These are phyloP conservation scores for Xylaria palmicola DNA, from an alignment of 495 filamentous ascomycete genomes.

Conservation along the genomic window DNA sequence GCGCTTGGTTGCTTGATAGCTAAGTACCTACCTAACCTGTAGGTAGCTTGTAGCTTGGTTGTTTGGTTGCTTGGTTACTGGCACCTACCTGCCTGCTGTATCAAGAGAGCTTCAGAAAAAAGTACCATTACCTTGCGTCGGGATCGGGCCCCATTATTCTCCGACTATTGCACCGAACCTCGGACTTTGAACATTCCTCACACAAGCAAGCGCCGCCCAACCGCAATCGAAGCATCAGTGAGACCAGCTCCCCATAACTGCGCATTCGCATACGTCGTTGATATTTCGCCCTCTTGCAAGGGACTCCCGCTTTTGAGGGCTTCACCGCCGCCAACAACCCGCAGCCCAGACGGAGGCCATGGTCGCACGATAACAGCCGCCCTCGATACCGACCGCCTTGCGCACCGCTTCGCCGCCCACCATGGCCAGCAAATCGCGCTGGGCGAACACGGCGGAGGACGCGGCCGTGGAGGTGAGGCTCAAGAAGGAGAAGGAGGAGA, in stretches of 20 bases:
- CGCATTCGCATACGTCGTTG: too few species aligned
- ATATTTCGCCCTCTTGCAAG: background rate
- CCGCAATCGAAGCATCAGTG: background rate
- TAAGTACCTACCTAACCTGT: too few species aligned
- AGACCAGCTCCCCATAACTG: background rate
- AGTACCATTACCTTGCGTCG: too few species aligned
- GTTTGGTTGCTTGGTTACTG: background rate
- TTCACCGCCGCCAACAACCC: background rate
- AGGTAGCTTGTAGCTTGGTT: too few species aligned
- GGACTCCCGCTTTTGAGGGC: background rate
- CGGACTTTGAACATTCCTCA: background rate
- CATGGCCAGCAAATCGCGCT: constrained; percentile 78
- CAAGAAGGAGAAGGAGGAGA: constrained; percentile 87
- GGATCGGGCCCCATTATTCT: constrained; percentile 13
- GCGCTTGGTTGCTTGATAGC: background rate
- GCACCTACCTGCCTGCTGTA: background rate
- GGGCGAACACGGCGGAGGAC: constrained; percentile 81
- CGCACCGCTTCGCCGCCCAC: constrained; percentile 1
- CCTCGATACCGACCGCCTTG: background rate
- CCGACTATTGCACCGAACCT: background rate
- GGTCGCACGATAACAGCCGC: background rate
- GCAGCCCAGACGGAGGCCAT: background rate
- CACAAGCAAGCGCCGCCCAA: background rate
- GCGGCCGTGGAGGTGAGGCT: constrained; percentile 66
- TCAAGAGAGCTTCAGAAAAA: constrained; percentile 8